These are phyloP conservation scores for Fibroporia radiculosa DNA, from an alignment of 768 basidiomycete species.

Conservation along the genomic window DNA sequence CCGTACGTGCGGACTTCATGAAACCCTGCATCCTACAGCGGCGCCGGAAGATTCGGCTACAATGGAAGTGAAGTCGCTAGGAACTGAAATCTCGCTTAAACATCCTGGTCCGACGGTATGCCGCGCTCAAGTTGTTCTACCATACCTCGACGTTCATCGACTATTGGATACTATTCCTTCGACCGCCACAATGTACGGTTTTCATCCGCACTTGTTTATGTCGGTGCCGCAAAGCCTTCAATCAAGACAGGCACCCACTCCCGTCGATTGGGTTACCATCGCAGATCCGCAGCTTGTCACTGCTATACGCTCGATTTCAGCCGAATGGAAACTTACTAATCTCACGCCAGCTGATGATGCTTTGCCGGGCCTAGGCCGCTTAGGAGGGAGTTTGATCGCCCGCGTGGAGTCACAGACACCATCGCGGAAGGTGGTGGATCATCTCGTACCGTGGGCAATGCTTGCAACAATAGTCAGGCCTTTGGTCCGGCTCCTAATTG, in stretches of 20 bases:
- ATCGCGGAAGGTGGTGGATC: slow-evolving; percentile 14
- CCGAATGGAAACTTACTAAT: slow-evolving; percentile 7
- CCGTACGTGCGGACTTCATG: slow-evolving; percentile 17
- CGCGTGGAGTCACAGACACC: slow-evolving; percentile 1
- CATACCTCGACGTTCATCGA: too few species aligned
- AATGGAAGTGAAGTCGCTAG: too few species aligned
- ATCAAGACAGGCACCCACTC: slow-evolving; percentile 4
- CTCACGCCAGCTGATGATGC: not conserved
- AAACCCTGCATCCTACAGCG: too few species aligned
- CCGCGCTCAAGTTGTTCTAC: too few species aligned
- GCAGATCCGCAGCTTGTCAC: slow-evolving; percentile 21
- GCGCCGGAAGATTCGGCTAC: too few species aligned
- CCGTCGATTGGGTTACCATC: slow-evolving; percentile 18
- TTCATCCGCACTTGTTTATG: too few species aligned
- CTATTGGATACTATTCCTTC: too few species aligned
- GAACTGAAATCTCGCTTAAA: too few species aligned
- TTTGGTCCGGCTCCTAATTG: slow-evolving; percentile 27
- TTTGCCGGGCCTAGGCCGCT: not conserved
- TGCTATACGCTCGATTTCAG: slow-evolving; percentile 13
- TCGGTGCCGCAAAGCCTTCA: too few species aligned
- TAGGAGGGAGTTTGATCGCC: not conserved
- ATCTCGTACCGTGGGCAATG: slow-evolving; percentile 30
- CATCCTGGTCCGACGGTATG: too few species aligned
- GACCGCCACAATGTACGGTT: too few species aligned
- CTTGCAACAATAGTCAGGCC: slow-evolving; percentile 26